Conservation (phyloP, 2,329 filamentous ascomycete genomes). For the Arthrobotrys pseudoclavata region DNA sequence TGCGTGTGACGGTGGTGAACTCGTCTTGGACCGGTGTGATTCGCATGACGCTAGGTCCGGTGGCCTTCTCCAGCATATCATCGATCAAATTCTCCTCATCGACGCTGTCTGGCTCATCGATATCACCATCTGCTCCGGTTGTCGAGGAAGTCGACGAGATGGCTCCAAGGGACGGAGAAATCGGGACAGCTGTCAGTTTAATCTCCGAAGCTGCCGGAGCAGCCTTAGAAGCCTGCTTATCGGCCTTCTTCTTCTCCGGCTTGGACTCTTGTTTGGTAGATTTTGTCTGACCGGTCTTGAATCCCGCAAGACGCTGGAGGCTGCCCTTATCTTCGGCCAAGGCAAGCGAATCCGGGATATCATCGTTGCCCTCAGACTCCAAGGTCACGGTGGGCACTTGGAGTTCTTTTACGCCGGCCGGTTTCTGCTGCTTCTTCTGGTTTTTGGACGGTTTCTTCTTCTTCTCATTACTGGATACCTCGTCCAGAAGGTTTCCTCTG, state of each 20-base stretch:
- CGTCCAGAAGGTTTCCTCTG: constrained; percentile 37
- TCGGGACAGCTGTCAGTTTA: constrained; percentile 43
- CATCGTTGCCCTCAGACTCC: constrained; percentile 39
- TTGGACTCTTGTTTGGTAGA: constrained; percentile 44
- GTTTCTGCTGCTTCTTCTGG: constrained; percentile 49
- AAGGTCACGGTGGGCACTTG: constrained; percentile 49
- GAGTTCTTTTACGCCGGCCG: constrained; percentile 18
- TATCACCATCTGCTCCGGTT: constrained; percentile 57
- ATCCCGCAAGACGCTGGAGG: constrained; percentile 52
- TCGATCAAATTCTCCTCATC: constrained; percentile 45
- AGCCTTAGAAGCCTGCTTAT: constrained; percentile 50
- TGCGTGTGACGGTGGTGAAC: constrained; percentile 57
- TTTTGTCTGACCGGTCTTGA: constrained; percentile 49
- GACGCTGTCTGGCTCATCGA: constrained; percentile 51
- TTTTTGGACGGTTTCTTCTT: constrained; percentile 54
- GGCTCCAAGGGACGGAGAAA: constrained; percentile 48
- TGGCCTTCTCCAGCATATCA: constrained; percentile 55
- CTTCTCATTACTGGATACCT: constrained; percentile 50
- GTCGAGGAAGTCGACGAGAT: constrained; percentile 58
- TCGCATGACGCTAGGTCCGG: constrained; percentile 53
- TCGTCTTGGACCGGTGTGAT: constrained; percentile 49
- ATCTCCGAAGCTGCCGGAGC: constrained; percentile 29
- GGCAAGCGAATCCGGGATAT: constrained; percentile 33
- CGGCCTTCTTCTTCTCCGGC: constrained; percentile 52
- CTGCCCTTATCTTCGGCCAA: constrained; percentile 56